A percentile compares a stretch with the other conserved stretches of the same genome.
phyloP scores from a whole-genome alignment of 208 protist genomes.

The Acanthamoeba divionensis region DNA sequence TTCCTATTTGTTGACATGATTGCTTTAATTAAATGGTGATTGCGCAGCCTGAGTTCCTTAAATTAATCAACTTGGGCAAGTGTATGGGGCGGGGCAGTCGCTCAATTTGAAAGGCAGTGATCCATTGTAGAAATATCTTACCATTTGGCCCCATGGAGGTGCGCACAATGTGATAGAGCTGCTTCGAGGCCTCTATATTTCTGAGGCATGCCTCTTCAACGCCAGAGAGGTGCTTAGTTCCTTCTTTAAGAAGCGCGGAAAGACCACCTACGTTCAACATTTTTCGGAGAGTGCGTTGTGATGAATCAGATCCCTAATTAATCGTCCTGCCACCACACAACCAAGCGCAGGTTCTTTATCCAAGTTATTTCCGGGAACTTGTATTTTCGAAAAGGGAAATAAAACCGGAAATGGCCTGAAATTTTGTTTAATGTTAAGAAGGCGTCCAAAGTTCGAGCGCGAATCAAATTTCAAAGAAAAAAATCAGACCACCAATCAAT shows the following conservation, averaged over 20 bases:
- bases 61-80: conserved; percentile 7
- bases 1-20: conserved; percentile 76
- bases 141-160: conserved; percentile 98
- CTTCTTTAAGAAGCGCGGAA: conserved; percentile 71
- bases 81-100: not conserved
- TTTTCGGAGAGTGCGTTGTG: no score
- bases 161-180: conserved; percentile 94
- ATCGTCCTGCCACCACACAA: no score
- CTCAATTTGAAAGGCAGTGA: not conserved
- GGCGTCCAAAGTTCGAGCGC: no score
- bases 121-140: not conserved
- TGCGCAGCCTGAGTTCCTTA: not conserved
- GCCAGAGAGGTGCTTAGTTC: conserved; percentile 82
- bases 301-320: no score
- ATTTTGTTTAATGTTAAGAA: no score
- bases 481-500: no score
- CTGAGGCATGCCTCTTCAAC: conserved; percentile 95
- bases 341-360: no score
- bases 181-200: conserved; percentile 97
- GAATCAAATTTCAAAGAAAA: no score
- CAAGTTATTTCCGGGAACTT: no score
- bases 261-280: conserved; percentile 51
- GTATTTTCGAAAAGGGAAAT: no score
- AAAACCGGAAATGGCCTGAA: no score
- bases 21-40: no score